phyloP scores from a whole-genome alignment of 176 grass and related monocot species.

The Oryza longistaminata region DNA sequence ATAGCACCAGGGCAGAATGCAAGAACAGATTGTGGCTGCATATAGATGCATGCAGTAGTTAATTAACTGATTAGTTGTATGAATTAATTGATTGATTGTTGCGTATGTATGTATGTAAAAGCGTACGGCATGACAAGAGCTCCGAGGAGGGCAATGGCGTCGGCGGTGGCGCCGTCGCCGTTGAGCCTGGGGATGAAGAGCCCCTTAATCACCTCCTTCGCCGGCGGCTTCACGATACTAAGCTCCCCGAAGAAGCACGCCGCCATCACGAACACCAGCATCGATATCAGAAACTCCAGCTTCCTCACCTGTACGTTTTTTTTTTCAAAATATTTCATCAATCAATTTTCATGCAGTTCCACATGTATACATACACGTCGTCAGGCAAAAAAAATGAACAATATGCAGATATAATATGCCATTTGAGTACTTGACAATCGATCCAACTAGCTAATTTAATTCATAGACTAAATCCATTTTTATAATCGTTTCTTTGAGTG shows the following conservation, averaged over 20 bases:
- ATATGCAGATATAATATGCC: too few relatives aligned
- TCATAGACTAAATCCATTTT: not conserved
- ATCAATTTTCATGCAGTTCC: not conserved
- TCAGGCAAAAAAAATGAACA: not conserved
- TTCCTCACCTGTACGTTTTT: conserved; percentile 54
- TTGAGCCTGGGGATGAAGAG: conserved; percentile 69
- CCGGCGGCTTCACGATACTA: conserved; percentile 69
- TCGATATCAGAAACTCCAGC: conserved; percentile 60
- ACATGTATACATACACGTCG: not conserved
- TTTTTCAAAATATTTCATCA: too few relatives aligned
- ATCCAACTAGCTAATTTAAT: not conserved
- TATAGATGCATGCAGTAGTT: not conserved
- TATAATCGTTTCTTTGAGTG: not conserved
- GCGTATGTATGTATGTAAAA: not conserved
- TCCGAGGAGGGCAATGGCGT: conserved; percentile 76
- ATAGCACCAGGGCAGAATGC: conserved; percentile 85
- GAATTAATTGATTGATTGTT: not conserved
- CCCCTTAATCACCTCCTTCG: conserved; percentile 60
- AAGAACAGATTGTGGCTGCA: conserved; percentile 87
- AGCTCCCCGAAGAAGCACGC: conserved; percentile 75
- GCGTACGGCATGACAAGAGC: conserved; percentile 84
- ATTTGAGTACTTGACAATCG: not conserved
- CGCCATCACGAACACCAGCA: conserved; percentile 70
- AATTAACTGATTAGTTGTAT: not conserved
- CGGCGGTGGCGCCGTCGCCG: conserved; percentile 47